phyloP scores from a whole-genome alignment of 495 filamentous ascomycete genomes.

The Clavariopsis aquatica region DNA sequence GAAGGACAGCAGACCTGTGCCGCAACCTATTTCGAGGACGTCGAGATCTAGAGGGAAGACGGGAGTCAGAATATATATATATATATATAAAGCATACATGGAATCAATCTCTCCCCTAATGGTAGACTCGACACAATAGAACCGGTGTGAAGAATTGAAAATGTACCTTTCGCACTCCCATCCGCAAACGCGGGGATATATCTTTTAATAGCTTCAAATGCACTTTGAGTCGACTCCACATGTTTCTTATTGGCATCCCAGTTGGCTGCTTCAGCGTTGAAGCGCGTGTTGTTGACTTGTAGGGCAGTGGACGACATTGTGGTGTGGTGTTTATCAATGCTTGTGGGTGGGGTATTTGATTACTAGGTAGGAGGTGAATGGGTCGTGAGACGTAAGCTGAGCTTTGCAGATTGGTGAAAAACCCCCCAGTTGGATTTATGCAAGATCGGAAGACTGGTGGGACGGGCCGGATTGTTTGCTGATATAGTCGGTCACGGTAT shows the following conservation, averaged over 20 bases:
- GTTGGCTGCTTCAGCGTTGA: conserved; percentile 37
- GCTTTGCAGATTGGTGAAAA: no score
- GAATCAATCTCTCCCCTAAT: no score
- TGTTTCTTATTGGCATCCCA: conserved; percentile 37
- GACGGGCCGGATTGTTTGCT: no score
- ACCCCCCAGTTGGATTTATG: no score
- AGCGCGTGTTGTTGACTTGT: conserved; percentile 36
- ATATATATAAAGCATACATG: no score
- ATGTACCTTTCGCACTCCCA: conserved; percentile 30
- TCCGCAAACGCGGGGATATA: conserved; percentile 30
- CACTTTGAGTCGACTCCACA: conserved; percentile 22
- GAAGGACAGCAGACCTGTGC: conserved; percentile 57
- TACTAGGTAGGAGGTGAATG: not conserved
- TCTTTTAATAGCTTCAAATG: conserved; percentile 34
- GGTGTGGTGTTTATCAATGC: not conserved
- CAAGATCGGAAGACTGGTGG: no score
- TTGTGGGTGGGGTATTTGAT: not conserved
- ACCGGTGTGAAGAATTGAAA: no score
- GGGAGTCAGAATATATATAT: no score
- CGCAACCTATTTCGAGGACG: conserved; percentile 60
- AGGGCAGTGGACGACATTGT: conserved; percentile 2
- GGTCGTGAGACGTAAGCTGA: no score
- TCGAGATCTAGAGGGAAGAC: conserved; percentile 35
- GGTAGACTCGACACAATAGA: no score
- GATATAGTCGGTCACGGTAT: no score